Evolutionary conservation across 179 eudicot genomes (phyloP), one percentile per base, ranked within the genome.

Genomic region (Beta corolliflora): DNA sequence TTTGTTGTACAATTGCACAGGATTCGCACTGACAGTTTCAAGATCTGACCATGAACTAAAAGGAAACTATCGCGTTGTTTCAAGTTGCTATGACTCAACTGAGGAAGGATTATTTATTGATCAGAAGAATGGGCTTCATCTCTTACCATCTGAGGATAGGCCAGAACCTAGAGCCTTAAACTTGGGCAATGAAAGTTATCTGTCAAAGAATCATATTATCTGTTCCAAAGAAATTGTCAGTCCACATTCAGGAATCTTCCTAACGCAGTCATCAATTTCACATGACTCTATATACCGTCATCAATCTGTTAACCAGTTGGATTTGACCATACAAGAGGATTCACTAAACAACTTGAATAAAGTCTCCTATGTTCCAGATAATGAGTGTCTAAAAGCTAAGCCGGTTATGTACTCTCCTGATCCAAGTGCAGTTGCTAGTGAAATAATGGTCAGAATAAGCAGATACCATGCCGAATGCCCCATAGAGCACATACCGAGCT

Each of bases 331-430:
- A 69, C 68, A 73, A 84, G 85, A 81, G 45, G 65, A 85, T 80
- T 56, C 78, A 45, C 64, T 78, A 12, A 80, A 73, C 54, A 76
- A 53, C 77, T 77, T 44, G 45, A 76, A 73, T 21, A 83, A 77
- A 58, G 78, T 44, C 50, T 65, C 91, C 63, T 81, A 79, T 73
- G 73, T 82, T 41, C 73, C 71, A 25, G 84, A 79, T 73, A 82
- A 67, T 46, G 89, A 80, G 67, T 36, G 79, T 78, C 71, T 83
- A 79, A 93, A 88, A 83, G 92, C 88, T 71, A 86, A 85, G 72
- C 89, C 95, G 80, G 85, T 87, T 87, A 91, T 97, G 93, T 97
- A 93, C 88, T 92, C 97, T 77, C 98, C 99, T 48, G 90, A 88
- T 82, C 91, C 97, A 48, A 89, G 80, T 82, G 87, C 89, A 63